Conservation (phyloP, 2,329 filamentous ascomycete species). For the Colletotrichum sp. region DNA sequence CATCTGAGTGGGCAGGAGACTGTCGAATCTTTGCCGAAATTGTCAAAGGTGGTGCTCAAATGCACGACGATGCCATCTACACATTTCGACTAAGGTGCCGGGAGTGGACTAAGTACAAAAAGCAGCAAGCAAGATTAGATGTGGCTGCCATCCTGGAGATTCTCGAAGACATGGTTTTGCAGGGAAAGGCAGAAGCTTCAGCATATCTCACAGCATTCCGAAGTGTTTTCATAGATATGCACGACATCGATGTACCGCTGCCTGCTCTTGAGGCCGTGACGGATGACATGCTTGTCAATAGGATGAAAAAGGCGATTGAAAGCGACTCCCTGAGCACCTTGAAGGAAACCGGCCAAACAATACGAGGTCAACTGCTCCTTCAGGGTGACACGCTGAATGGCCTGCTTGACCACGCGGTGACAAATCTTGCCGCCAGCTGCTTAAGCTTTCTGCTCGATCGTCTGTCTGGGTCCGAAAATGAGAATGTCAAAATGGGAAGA, state of each 20-base stretch:
- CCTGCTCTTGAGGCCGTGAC: neutral
- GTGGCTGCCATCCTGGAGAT: neutral
- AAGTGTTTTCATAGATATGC: neutral
- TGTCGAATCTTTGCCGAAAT: neutral
- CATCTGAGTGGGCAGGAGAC: neutral
- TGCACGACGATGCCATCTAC: neutral
- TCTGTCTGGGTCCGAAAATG: neutral
- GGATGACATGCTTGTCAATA: neutral
- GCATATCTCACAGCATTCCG: constrained; percentile 5
- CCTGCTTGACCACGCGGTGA: neutral
- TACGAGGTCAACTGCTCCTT: neutral
- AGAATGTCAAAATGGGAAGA: neutral
- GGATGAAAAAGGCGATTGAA: neutral
- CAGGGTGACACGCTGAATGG: neutral
- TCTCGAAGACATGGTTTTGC: neutral
- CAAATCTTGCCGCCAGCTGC: neutral
- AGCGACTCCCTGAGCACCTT: neutral
- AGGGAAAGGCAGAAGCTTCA: neutral
- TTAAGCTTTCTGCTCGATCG: neutral
- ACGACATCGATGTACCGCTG: neutral
- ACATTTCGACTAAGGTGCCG: neutral
- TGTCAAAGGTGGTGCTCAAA: neutral
- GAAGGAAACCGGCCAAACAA: neutral
- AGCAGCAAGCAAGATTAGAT: neutral
- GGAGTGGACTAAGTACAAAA: neutral